These are phyloP conservation scores for Uromyces viciae-fabae DNA, from an alignment of 1,284 basidiomycete genomes.

Conservation along the genomic window DNA sequence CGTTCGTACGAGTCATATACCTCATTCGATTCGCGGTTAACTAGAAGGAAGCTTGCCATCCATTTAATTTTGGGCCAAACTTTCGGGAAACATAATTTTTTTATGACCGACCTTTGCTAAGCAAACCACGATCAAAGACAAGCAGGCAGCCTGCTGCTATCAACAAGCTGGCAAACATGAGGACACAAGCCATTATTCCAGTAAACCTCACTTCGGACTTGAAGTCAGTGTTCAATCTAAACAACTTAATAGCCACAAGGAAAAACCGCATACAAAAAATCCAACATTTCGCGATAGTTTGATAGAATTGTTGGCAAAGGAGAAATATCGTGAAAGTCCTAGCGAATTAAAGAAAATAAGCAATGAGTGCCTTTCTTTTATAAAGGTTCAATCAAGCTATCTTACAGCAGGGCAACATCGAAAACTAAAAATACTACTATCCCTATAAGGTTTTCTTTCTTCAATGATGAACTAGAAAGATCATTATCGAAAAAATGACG, in stretches of 20 bases:
- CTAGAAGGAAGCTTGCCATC: background rate
- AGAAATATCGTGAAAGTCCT: conserved; percentile 24
- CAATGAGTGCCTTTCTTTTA: background rate
- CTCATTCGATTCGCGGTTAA: conserved; percentile 10
- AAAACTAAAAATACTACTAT: conserved; percentile 21
- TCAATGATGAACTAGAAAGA: conserved; percentile 14
- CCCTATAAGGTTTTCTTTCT: conserved; percentile 25
- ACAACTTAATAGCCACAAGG: background rate
- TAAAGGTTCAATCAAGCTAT: background rate
- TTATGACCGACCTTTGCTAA: conserved; percentile 11
- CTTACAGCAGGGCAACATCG: conserved; percentile 28
- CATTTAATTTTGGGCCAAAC: background rate
- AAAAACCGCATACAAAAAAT: conserved; percentile 18
- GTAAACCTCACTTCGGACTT: conserved; percentile 32
- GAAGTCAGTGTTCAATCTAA: background rate
- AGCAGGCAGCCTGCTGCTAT: conserved; percentile 23
- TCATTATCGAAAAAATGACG: background rate
- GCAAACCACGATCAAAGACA: conserved; percentile 32
- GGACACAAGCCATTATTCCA: conserved; percentile 33
- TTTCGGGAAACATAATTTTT: background rate
- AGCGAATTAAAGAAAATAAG: background rate
- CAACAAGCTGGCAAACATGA: conserved; percentile 40
- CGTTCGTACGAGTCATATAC: background rate
- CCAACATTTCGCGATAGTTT: conserved; percentile 3
- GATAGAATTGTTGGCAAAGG: conserved; percentile 10